Percentiles rank a stretch among this genome's conserved stretches.
Evolutionary conservation across 1,139 yeast genomes (phyloP).

Genomic region (Yamadazyma buinensis): DNA sequence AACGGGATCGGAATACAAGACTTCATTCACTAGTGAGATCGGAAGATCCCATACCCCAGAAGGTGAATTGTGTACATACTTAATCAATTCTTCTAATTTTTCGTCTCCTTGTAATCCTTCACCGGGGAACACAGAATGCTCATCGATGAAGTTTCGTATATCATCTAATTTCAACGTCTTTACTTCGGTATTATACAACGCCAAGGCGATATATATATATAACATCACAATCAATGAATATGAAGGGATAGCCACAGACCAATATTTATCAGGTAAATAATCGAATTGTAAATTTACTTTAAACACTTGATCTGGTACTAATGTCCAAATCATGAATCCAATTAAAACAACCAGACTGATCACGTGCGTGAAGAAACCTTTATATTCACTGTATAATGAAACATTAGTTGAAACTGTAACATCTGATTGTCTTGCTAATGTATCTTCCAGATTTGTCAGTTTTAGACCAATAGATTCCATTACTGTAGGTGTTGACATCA

Average conservation of each 20-base stretch:
- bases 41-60: constrained; percentile 88
- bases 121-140: constrained; percentile 51
- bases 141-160: constrained; percentile 64
- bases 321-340: constrained; percentile 66
- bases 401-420: constrained; percentile 66
- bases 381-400: constrained; percentile 73
- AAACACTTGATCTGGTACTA: constrained; percentile 56
- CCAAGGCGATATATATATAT: constrained; percentile 66
- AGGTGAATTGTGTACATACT: constrained; percentile 51
- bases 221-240: constrained; percentile 67
- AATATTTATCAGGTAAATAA: constrained; percentile 83
- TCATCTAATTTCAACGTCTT: constrained; percentile 59
- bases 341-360: constrained; percentile 49
- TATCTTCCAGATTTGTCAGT: constrained; percentile 30
- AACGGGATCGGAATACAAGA: constrained; percentile 41
- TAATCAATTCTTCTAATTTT: constrained; percentile 17
- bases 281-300: constrained; percentile 49
- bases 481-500: constrained; percentile 1
- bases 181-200: constrained; percentile 70
- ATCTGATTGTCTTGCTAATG: constrained; percentile 71
- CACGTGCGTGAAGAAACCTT: constrained; percentile 76
- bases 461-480: neutral
- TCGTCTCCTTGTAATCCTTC: constrained; percentile 7
- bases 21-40: constrained; percentile 63
- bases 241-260: constrained; percentile 78